Percentiles rank a stretch among this genome's conserved stretches.
These are phyloP conservation scores for Neodidymelliopsis sp. DNA, from an alignment of 2,329 filamentous ascomycete species.

Conservation along the genomic window DNA sequence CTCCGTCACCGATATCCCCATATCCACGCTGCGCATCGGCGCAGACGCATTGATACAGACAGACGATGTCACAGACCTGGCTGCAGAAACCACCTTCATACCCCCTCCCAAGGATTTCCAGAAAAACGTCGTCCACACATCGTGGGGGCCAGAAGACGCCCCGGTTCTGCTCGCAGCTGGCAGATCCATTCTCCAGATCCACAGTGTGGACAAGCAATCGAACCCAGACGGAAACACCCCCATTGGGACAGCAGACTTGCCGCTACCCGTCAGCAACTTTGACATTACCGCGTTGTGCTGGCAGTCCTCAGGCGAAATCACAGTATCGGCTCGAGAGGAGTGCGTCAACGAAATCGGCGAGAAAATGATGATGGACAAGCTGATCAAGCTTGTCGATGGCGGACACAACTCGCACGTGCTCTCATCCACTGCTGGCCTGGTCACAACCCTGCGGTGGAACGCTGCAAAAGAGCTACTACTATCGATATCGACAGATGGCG, in stretches of 20 bases:
- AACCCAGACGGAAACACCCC: constrained; percentile 11
- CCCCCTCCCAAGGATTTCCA: constrained; percentile 32
- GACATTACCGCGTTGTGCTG: constrained; percentile 48
- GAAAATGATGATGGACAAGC: constrained; percentile 48
- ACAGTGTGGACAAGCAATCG: constrained; percentile 35
- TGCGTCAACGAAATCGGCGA: constrained; percentile 47
- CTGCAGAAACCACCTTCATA: constrained; percentile 40
- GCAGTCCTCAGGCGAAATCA: constrained; percentile 44
- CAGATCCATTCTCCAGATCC: constrained; percentile 45
- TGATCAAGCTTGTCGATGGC: constrained; percentile 44
- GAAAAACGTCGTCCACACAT: constrained; percentile 42
- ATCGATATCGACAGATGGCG: constrained; percentile 50
- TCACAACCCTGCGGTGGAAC: constrained; percentile 49
- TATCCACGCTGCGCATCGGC: constrained; percentile 51
- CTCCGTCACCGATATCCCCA: constrained; percentile 47
- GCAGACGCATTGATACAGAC: constrained; percentile 48
- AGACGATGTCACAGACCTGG: constrained; percentile 44
- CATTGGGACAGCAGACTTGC: constrained; percentile 33
- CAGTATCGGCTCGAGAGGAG: constrained; percentile 46
- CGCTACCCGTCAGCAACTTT: constrained; percentile 41
- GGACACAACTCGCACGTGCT: constrained; percentile 42
- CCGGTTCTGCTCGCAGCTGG: constrained; percentile 47
- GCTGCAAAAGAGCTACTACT: constrained; percentile 42
- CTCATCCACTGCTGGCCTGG: constrained; percentile 48
- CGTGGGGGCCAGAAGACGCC: constrained; percentile 44